A percentile compares a stretch with the other conserved stretches of the same genome.
phyloP scores from a whole-genome alignment of 371 early-diverging fungal species.

The Mucor piriformis region DNA sequence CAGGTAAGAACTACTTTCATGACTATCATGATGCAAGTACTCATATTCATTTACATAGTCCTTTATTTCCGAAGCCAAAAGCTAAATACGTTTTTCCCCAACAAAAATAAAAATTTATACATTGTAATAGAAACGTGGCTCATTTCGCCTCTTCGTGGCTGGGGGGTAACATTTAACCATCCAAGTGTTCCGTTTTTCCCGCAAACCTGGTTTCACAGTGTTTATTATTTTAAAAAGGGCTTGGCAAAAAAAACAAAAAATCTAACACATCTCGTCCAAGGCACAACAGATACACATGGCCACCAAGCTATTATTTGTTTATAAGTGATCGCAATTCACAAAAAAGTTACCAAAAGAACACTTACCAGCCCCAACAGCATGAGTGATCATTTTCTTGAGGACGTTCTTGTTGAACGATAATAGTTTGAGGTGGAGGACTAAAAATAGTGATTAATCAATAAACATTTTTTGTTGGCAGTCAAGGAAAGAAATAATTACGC shows the following conservation, averaged over 20 bases:
- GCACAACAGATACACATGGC: constrained; percentile 26
- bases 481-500: constrained; percentile 1
- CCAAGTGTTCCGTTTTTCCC: not conserved
- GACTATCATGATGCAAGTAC: not conserved
- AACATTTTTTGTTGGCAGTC: not conserved
- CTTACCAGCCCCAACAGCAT: constrained; percentile 24
- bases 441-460: not conserved
- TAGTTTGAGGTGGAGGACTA: constrained; percentile 23
- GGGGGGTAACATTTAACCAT: not conserved
- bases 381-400: constrained; percentile 17
- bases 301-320: not conserved
- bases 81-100: constrained; percentile 2
- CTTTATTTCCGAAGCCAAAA: constrained; percentile 21
- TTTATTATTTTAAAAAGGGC: not conserved
- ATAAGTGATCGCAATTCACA: not conserved
- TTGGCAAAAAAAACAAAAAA: no score
- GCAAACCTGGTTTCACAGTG: not conserved
- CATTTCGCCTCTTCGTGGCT: not conserved
- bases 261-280: constrained; percentile 17
- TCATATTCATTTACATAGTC: constrained; percentile 2
- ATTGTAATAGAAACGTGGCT: not conserved
- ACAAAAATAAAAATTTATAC: not conserved
- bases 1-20: constrained; percentile 54
- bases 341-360: not conserved
- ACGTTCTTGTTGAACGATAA: constrained; percentile 22